phyloP scores from a whole-genome alignment of 768 basidiomycete genomes.

The Rhodocollybia butyracea region DNA sequence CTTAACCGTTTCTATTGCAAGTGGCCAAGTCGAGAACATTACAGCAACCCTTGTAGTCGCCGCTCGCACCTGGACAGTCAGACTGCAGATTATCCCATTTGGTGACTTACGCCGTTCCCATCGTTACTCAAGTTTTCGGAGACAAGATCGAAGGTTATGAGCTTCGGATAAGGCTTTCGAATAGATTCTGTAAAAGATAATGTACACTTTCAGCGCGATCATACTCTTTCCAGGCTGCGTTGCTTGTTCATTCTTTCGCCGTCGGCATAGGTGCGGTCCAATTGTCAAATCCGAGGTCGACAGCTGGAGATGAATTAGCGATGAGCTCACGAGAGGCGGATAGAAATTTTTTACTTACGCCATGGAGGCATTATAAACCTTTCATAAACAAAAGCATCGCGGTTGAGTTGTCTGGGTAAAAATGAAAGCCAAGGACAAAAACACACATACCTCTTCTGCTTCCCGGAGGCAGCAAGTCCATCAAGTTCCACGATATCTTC shows the following conservation, averaged over 20 bases:
- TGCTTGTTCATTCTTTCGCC: not conserved
- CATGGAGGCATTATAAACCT: conserved; percentile 65
- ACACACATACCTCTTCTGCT: conserved; percentile 52
- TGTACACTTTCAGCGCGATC: too few relatives aligned
- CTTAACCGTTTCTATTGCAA: too few relatives aligned
- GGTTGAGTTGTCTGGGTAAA: not conserved
- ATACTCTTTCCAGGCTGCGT: too few relatives aligned
- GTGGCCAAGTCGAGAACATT: too few relatives aligned
- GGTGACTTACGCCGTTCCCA: too few relatives aligned
- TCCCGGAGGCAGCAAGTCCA: conserved; percentile 49
- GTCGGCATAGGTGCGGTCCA: conserved; percentile 31
- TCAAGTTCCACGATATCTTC: conserved; percentile 58
- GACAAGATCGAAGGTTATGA: too few relatives aligned
- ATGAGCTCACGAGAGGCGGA: conserved; percentile 2
- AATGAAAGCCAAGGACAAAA: not conserved
- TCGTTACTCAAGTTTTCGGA: too few relatives aligned
- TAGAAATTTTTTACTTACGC: conserved; percentile 43
- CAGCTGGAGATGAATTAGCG: conserved; percentile 33
- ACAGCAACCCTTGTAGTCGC: too few relatives aligned
- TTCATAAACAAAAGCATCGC: not conserved
- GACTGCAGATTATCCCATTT: too few relatives aligned
- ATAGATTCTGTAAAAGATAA: too few relatives aligned
- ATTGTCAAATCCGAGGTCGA: conserved; percentile 70
- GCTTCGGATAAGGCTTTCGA: too few relatives aligned
- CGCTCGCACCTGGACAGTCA: too few relatives aligned